Evolutionary conservation across 2,329 filamentous ascomycete genomes (phyloP).

Genomic region (Paraconiothyrium sp.): DNA sequence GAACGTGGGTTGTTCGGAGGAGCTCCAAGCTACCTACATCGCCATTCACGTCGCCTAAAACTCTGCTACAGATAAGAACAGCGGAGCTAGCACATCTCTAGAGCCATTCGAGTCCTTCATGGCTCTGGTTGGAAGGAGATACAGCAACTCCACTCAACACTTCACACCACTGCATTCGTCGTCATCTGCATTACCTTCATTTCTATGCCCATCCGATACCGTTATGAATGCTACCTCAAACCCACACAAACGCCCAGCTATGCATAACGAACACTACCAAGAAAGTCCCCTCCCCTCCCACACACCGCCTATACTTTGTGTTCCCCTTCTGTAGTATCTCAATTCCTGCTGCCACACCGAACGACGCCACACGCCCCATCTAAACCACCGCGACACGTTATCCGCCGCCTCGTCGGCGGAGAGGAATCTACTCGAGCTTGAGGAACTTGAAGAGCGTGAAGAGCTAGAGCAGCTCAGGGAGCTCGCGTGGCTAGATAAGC

Average conservation of each 20-base stretch:
- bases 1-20: no score
- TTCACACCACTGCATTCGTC: no score
- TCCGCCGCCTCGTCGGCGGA: background rate
- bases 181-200: no score
- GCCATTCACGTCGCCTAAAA: no score
- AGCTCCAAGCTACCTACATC: no score
- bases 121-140: no score
- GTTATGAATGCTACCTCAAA: background rate
- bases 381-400: background rate
- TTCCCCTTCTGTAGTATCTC: background rate
- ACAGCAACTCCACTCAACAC: no score
- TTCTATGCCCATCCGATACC: no score
- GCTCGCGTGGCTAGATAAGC: background rate
- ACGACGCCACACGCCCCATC: background rate
- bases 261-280: background rate
- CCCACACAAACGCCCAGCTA: background rate
- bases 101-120: no score
- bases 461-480: background rate
- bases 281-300: background rate
- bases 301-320: background rate
- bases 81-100: no score
- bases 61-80: no score
- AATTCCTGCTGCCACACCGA: background rate
- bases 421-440: background rate
- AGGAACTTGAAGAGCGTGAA: background rate